Evolutionary conservation across 441 rosid genomes (phyloP).

Genomic region (Erodium chrysanthum): DNA sequence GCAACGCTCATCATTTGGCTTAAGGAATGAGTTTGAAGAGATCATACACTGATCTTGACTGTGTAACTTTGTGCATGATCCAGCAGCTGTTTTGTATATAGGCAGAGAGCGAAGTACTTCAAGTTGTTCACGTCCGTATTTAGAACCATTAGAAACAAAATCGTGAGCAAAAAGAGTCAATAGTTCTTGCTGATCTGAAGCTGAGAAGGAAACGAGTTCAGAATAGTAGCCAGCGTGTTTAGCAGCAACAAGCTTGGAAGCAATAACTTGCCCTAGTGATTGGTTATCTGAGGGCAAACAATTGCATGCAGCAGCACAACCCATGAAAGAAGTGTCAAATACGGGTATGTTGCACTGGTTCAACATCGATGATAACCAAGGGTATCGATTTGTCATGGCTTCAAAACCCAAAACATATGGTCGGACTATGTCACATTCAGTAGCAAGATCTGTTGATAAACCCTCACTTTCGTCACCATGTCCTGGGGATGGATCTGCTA

Average conservation of each 20-base stretch:
- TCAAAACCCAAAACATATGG: slow-evolving; percentile 53
- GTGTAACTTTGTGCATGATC: slow-evolving; percentile 54
- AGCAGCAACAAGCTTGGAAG: slow-evolving; percentile 78
- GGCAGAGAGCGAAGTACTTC: slow-evolving; percentile 76
- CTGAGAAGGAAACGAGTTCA: slow-evolving; percentile 54
- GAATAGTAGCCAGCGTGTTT: slow-evolving; percentile 68
- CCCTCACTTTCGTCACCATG: slow-evolving; percentile 29
- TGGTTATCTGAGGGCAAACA: slow-evolving; percentile 56
- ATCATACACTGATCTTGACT: slow-evolving; percentile 63
- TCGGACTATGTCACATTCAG: slow-evolving; percentile 36
- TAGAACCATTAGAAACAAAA: slow-evolving; percentile 49
- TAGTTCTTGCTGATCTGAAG: slow-evolving; percentile 61
- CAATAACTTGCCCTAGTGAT: slow-evolving; percentile 79
- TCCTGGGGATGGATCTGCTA: slow-evolving; percentile 30
- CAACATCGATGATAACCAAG: slow-evolving; percentile 75
- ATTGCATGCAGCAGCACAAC: slow-evolving; percentile 62
- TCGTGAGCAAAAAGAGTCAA: slow-evolving; percentile 75
- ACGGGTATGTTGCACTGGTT: slow-evolving; percentile 85
- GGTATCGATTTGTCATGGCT: slow-evolving; percentile 38
- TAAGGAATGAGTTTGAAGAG: slow-evolving; percentile 74
- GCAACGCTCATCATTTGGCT: slow-evolving; percentile 68
- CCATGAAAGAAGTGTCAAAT: slow-evolving; percentile 64
- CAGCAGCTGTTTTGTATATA: slow-evolving; percentile 68
- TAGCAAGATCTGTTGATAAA: slow-evolving; percentile 27
- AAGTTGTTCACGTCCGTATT: slow-evolving; percentile 61